Base-by-base conservation (phyloP, 2,329 filamentous ascomycete species). In the Elsinoe australis region DNA sequence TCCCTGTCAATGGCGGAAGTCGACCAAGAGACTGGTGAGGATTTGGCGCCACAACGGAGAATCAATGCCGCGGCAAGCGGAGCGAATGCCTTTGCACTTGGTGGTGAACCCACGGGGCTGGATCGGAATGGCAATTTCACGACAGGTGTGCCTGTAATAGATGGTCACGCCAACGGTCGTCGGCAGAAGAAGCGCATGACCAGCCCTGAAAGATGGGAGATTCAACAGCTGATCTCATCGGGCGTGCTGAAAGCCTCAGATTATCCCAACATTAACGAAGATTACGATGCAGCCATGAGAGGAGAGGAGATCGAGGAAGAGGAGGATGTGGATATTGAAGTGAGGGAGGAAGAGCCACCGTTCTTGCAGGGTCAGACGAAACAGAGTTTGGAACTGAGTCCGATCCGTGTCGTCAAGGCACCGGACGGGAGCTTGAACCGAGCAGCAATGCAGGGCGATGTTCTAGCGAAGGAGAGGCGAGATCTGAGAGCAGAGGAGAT, bases 391-490 rank as follows among this genome's bases (percentile, higher is more conserved):
- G 92, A 98, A 60, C 70, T 98, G 3, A 95, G 89, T 1, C 92
- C 92, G 0, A 98, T 98, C 53, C 79, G 94, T 54, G 89, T 98
- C 17, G 87, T 98, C 58, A 96, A 96, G 67, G 92, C 92, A 1
- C 94, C 92, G 0, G 92, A 98, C 65, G 92, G 92, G n/a, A 96
- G 90, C 3, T 82, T 98, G 66, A 98, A 98, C 63, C 79, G 92
- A 59, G 87, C 94, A 39, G 94, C 94, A 12, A 95, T 96, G 85
- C 83, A 89, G 6, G 90, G 92, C 35, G 89, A 90, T 12, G 77
- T 82, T 3, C 68, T 98, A 10, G 86, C 90, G 3, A 94, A 92
- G 63, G 92, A 98, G 62, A 76, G 92, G 46, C 82, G 87, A 62
- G 92, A 98, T 52, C 59, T 95, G 56, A 81, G 87, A 52, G 87